Evolutionary conservation across 345 rosid species (phyloP).

Genomic region (Arabis hirsuta): DNA sequence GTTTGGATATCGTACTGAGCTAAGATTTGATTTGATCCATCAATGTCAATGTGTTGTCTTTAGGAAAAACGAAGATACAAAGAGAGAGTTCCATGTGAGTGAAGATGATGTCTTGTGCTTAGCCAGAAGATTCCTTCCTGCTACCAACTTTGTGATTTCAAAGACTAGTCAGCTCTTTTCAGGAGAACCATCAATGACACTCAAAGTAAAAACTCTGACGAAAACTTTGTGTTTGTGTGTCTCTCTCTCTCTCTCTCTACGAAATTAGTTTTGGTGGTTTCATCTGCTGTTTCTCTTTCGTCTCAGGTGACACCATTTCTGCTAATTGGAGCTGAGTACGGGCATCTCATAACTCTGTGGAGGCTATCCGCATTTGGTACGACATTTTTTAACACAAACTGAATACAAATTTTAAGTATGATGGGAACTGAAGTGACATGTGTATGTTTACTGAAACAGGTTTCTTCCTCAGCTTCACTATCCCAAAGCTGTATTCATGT

Average conservation of each 20-base stretch:
- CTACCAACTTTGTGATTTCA: slow-evolving; percentile 71
- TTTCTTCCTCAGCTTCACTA: slow-evolving; percentile 79
- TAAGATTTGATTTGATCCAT: neutral
- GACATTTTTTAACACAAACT: slow-evolving; percentile 31
- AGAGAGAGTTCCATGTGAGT: slow-evolving; percentile 56
- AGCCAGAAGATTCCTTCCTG: slow-evolving; percentile 73
- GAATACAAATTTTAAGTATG: neutral
- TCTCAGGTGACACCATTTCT: slow-evolving; percentile 81
- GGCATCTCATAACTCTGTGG: slow-evolving; percentile 75
- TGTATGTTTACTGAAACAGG: slow-evolving; percentile 54
- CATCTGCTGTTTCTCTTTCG: slow-evolving; percentile 22
- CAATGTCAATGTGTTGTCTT: slow-evolving; percentile 18
- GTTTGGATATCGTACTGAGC: neutral
- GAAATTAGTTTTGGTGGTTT: slow-evolving; percentile 7
- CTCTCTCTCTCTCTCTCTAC: neutral
- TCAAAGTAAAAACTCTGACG: slow-evolving; percentile 56
- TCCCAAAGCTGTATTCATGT: slow-evolving; percentile 72
- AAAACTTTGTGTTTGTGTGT: too few relatives aligned
- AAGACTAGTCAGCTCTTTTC: slow-evolving; percentile 76
- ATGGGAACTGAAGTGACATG: slow-evolving; percentile 19
- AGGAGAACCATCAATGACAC: slow-evolving; percentile 93
- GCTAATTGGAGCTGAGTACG: slow-evolving; percentile 90
- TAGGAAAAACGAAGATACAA: slow-evolving; percentile 54
- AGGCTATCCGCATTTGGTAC: slow-evolving; percentile 78
- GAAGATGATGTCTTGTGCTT: slow-evolving; percentile 74